Conservation (phyloP, 106 monocot species). For the Posidonia australis region DNA sequence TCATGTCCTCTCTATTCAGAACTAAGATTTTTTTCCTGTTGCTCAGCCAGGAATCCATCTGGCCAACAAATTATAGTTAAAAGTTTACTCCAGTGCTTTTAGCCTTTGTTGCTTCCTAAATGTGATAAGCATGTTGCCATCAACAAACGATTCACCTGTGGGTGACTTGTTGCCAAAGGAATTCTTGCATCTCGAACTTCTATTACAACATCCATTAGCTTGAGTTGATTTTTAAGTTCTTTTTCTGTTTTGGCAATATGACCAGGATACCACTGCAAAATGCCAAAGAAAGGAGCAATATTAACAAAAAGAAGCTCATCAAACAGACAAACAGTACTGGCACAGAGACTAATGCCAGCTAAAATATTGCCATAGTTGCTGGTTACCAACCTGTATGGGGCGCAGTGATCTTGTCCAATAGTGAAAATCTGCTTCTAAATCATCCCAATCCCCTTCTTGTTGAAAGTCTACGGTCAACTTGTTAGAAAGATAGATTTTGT, state of each 20-base stretch:
- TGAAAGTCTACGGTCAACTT: conserved; percentile 3
- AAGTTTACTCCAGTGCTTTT: neutral
- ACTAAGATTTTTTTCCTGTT: conserved; percentile 83
- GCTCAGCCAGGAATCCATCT: conserved; percentile 98
- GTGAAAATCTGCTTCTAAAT: conserved; percentile 59
- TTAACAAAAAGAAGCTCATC: neutral
- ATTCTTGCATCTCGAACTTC: conserved; percentile 96
- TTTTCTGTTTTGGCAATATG: conserved; percentile 98
- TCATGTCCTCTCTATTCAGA: conserved; percentile 99
- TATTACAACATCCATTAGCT: conserved; percentile 96
- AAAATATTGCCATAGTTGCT: neutral
- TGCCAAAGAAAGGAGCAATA: conserved; percentile 1
- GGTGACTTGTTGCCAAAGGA: conserved; percentile 84
- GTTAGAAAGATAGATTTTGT: conserved; percentile 19
- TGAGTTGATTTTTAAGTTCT: conserved; percentile 82
- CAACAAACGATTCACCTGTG: conserved; percentile 39
- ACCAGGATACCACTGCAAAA: conserved; percentile 91
- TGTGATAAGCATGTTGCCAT: neutral
- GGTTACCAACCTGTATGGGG: conserved; percentile 66
- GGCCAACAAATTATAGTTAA: conserved; percentile 5
- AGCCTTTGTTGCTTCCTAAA: neutral
- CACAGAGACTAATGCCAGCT: neutral
- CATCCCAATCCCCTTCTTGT: conserved; percentile 49
- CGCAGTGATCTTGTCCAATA: conserved; percentile 77
- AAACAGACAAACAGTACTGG: neutral